phyloP scores from a whole-genome alignment of 179 eudicot species.

The Dionaea muscipula region DNA sequence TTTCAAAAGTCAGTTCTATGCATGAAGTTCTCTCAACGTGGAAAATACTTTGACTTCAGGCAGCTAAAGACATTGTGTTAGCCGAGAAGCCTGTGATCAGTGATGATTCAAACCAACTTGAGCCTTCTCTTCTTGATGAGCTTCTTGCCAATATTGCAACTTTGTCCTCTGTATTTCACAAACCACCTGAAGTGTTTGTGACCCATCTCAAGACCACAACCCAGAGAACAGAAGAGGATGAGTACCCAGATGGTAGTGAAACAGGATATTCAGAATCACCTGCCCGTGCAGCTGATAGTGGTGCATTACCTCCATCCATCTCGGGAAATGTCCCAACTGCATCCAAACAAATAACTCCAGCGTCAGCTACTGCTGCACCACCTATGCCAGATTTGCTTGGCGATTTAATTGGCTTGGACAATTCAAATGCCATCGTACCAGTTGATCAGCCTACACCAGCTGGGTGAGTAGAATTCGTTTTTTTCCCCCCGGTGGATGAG shows the following conservation, averaged over 20 bases:
- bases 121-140: conserved; percentile 89
- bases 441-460: conserved; percentile 58
- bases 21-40: not conserved
- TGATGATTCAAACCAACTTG: conserved; percentile 91
- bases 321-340: conserved; percentile 28
- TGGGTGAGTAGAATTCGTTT: conserved; percentile 38
- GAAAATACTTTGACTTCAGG: conserved; percentile 26
- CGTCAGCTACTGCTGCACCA: conserved; percentile 28
- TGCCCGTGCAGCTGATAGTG: conserved; percentile 37
- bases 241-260: conserved; percentile 69
- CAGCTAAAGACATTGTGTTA: conserved; percentile 92
- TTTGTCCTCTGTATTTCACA: conserved; percentile 89
- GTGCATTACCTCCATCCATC: conserved; percentile 55
- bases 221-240: conserved; percentile 84
- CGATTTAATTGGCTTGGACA: conserved; percentile 76
- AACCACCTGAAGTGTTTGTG: conserved; percentile 87
- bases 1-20: not conserved
- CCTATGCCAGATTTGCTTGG: conserved; percentile 89
- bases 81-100: conserved; percentile 97
- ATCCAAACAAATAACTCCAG: conserved; percentile 39
- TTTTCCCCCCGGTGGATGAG: too few relatives aligned
- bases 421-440: conserved; percentile 47
- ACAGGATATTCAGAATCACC: conserved; percentile 55
- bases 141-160: conserved; percentile 94
- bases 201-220: conserved; percentile 66